A percentile compares a stretch with the other conserved stretches of the same genome.
Evolutionary conservation across 2,329 filamentous ascomycete species (phyloP).

Genomic region (Sporothrix pseudoabietina): DNA sequence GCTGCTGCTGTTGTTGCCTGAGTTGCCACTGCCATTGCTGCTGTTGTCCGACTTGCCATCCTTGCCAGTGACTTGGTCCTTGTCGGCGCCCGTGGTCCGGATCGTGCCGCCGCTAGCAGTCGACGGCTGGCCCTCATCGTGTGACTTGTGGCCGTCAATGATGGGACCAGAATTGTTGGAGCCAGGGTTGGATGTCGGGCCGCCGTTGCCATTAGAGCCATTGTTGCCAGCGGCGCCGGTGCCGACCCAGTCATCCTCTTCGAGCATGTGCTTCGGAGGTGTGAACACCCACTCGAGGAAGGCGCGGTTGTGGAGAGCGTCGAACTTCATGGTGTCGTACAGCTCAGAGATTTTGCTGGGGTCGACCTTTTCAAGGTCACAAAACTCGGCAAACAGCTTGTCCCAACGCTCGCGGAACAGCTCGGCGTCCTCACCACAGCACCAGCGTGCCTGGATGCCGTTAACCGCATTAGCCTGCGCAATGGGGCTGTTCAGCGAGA

Average conservation of each 20-base stretch:
- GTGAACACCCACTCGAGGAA: constrained; percentile 98
- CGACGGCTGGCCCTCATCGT: constrained; percentile 27
- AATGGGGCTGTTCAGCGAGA: constrained; percentile 45
- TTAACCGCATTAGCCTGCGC: constrained; percentile 64
- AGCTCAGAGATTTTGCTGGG: constrained; percentile 98
- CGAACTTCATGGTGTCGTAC: constrained; percentile 99
- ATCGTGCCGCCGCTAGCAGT: background rate
- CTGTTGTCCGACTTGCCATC: constrained; percentile 35
- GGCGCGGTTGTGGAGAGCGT: constrained; percentile 92
- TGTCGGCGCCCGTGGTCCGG: constrained; percentile 17
- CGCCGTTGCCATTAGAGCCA: background rate
- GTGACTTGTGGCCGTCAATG: constrained; percentile 30
- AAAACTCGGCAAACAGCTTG: constrained; percentile 95
- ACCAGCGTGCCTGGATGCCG: constrained; percentile 88
- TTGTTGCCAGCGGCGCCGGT: constrained; percentile 21
- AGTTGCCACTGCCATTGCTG: background rate
- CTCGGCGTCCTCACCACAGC: constrained; percentile 90
- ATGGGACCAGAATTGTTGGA: background rate
- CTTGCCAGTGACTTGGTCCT: constrained; percentile 38
- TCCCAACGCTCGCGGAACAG: constrained; percentile 97
- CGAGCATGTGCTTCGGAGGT: constrained; percentile 75
- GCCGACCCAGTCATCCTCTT: constrained; percentile 57
- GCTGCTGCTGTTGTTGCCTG: background rate
- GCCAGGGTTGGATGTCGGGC: constrained; percentile 13
- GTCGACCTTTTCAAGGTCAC: constrained; percentile 95